Evolutionary conservation across 305 asterid genomes (phyloP).

Genomic region (Fraxinus paxiana): DNA sequence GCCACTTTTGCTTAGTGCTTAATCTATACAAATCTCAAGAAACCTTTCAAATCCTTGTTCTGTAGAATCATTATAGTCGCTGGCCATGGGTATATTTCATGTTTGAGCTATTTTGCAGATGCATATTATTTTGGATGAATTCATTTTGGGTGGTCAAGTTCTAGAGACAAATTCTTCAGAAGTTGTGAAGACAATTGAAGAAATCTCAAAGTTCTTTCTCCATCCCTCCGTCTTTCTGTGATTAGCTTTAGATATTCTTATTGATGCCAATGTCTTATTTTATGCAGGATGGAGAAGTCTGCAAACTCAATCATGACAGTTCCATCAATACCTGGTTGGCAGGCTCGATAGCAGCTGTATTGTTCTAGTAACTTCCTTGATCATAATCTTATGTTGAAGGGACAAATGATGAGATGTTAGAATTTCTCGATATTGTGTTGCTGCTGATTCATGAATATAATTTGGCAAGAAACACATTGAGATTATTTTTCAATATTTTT

Average conservation of each 20-base stretch:
- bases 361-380: slow-evolving; percentile 16
- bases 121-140: slow-evolving; percentile 80
- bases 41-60: slow-evolving; percentile 11
- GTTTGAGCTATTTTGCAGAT: slow-evolving; percentile 46
- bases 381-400: background rate
- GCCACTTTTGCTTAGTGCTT: slow-evolving; percentile 18
- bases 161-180: slow-evolving; percentile 77
- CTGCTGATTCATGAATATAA: background rate
- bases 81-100: background rate
- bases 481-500: background rate
- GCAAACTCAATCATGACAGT: slow-evolving; percentile 41
- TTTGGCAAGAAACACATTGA: background rate
- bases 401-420: background rate
- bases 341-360: slow-evolving; percentile 45
- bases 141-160: slow-evolving; percentile 90
- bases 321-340: slow-evolving; percentile 64
- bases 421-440: background rate
- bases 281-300: slow-evolving; percentile 65
- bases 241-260: background rate
- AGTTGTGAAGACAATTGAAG: slow-evolving; percentile 71
- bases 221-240: slow-evolving; percentile 9
- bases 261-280: slow-evolving; percentile 13
- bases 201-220: slow-evolving; percentile 60
- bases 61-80: slow-evolving; percentile 4
- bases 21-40: background rate